A percentile compares a stretch with the other conserved stretches of the same genome.
phyloP scores from a whole-genome alignment of 2,329 filamentous ascomycete species.

The Aspergillus phoenicis region DNA sequence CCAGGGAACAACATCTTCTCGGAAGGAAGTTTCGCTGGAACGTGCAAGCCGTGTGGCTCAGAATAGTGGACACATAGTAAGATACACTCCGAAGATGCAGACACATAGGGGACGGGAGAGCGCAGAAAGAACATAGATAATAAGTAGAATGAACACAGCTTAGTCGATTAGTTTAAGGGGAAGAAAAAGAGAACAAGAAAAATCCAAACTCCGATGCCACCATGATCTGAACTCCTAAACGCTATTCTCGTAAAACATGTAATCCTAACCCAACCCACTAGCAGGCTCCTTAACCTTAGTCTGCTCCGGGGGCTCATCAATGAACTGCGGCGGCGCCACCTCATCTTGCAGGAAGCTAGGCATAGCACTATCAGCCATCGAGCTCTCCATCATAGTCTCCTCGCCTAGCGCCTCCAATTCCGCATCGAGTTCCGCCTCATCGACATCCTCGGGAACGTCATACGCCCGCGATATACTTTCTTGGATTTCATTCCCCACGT shows the following conservation, averaged over 20 bases:
- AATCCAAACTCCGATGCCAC: constrained; percentile 24
- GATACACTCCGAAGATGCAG: not conserved
- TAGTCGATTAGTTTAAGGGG: not conserved
- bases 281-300: constrained; percentile 82
- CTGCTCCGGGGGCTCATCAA: constrained; percentile 82
- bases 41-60: not conserved
- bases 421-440: constrained; percentile 93
- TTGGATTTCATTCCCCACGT: constrained; percentile 97
- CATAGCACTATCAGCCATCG: constrained; percentile 62
- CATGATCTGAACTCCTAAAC: constrained; percentile 17
- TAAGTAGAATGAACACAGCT: not conserved
- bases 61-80: not conserved
- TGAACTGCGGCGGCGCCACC: constrained; percentile 77
- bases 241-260: not conserved
- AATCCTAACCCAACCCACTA: constrained; percentile 39
- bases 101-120: no score
- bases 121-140: no score
- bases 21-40: not conserved
- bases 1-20: not conserved
- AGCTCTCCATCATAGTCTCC: constrained; percentile 84
- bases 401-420: constrained; percentile 93
- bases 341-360: constrained; percentile 91
- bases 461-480: constrained; percentile 89
- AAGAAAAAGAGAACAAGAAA: constrained; percentile 1
- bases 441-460: constrained; percentile 94